Percentiles rank a stretch among this genome's conserved stretches.
Evolutionary conservation across 352 stramenopile genomes (phyloP).

Genomic region (Pythium folliculosum): DNA sequence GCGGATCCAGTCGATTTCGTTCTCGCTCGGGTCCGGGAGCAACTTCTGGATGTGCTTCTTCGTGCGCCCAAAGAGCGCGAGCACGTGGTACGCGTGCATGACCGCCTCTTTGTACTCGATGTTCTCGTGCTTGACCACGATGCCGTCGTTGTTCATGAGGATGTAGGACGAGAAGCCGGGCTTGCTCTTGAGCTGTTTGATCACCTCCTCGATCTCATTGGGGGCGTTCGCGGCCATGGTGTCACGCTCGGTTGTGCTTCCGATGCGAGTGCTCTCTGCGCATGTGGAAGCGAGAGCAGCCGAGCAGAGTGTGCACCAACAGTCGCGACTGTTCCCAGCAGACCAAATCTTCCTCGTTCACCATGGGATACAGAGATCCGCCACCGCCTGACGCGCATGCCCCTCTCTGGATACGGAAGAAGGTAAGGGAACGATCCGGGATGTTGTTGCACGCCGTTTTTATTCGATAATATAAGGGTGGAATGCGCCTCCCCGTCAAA

Average conservation of each 20-base stretch:
- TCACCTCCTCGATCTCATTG: conserved; percentile 92
- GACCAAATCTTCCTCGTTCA: too few relatives aligned
- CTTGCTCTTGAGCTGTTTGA: conserved; percentile 92
- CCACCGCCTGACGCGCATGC: too few relatives aligned
- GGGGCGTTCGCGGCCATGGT: conserved; percentile 71
- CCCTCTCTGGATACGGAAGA: neutral
- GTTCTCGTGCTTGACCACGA: conserved; percentile 93
- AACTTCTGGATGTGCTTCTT: conserved; percentile 86
- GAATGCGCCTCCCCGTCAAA: neutral
- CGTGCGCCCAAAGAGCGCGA: conserved; percentile 83
- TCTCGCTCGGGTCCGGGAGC: conserved; percentile 80
- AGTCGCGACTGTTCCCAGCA: conserved; percentile 4
- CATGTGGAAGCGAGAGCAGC: neutral
- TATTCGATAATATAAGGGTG: conserved; percentile 1
- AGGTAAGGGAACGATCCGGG: neutral
- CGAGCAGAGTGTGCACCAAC: neutral
- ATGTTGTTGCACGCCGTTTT: conserved; percentile 9
- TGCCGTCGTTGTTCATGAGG: conserved; percentile 94
- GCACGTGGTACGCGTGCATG: conserved; percentile 91
- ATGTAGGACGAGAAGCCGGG: conserved; percentile 89
- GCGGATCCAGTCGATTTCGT: conserved; percentile 90
- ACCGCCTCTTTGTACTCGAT: conserved; percentile 91
- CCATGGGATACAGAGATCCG: too few relatives aligned
- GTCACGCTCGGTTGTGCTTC: neutral
- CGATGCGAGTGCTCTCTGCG: neutral